Percentiles rank a stretch among this genome's conserved stretches.
Evolutionary conservation across 148 eudicot species (phyloP).

Genomic region (Chenopodium berlandieri): DNA sequence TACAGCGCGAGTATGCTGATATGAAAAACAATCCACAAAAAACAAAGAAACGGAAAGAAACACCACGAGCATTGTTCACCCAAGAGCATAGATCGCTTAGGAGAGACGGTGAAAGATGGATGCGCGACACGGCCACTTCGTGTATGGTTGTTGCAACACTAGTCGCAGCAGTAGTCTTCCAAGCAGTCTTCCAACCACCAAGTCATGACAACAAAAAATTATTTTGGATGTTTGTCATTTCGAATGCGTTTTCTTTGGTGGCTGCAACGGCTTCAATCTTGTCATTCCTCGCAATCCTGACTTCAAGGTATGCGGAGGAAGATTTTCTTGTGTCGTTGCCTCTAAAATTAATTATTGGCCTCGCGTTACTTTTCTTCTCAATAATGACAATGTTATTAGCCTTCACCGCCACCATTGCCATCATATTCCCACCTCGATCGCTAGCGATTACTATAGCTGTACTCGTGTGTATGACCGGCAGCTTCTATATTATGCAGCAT

Average conservation of each 20-base stretch:
- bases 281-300: conserved; percentile 37
- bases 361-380: neutral
- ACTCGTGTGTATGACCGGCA: neutral
- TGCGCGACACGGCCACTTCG: conserved; percentile 15
- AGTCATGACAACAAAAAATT: conserved; percentile 8
- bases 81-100: conserved; percentile 8
- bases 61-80: conserved; percentile 23
- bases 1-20: conserved; percentile 2
- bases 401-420: neutral
- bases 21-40: neutral
- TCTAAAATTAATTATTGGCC: neutral
- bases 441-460: neutral
- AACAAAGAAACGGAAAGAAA: neutral
- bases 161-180: conserved; percentile 24
- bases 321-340: conserved; percentile 30
- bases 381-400: conserved; percentile 11
- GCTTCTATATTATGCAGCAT: neutral
- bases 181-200: conserved; percentile 14
- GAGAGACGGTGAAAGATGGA: conserved; percentile 13
- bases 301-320: conserved; percentile 35
- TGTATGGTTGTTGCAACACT: conserved; percentile 41
- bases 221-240: conserved; percentile 17
- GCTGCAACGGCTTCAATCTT: conserved; percentile 14
- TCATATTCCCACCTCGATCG: neutral
- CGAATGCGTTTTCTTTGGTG: neutral